Evolutionary conservation across 2,329 filamentous ascomycete species (phyloP).

Genomic region (Exserohilum turcica): DNA sequence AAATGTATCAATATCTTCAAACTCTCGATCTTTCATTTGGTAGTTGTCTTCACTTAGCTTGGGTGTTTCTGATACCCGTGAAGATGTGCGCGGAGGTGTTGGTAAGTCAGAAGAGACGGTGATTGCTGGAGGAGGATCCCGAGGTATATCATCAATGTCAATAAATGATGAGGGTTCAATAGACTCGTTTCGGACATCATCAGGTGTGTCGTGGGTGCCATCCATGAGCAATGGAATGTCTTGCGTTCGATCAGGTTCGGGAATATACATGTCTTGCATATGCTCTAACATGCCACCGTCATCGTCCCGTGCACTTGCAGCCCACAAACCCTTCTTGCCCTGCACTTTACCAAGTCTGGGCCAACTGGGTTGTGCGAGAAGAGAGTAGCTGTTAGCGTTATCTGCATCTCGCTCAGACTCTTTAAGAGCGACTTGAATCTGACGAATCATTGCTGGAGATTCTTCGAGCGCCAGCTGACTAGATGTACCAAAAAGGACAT

Average conservation of each 20-base stretch:
- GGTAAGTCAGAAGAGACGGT: slow-evolving; percentile 32
- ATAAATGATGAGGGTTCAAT: slow-evolving; percentile 12
- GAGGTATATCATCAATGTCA: slow-evolving; percentile 29
- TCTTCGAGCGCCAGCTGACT: slow-evolving; percentile 48
- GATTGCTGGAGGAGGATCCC: slow-evolving; percentile 6
- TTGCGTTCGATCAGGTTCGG: slow-evolving; percentile 39
- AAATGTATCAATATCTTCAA: slow-evolving; percentile 36
- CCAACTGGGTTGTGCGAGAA: slow-evolving; percentile 17
- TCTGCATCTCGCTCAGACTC: slow-evolving; percentile 40
- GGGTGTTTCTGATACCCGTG: neutral
- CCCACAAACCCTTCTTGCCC: slow-evolving; percentile 39
- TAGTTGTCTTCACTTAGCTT: neutral
- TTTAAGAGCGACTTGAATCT: slow-evolving; percentile 43
- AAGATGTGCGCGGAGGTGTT: slow-evolving; percentile 16
- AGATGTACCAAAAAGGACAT: slow-evolving; percentile 49
- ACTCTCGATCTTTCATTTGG: slow-evolving; percentile 7
- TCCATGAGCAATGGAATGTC: slow-evolving; percentile 39
- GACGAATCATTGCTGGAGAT: slow-evolving; percentile 43
- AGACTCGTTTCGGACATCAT: neutral
- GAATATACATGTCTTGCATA: slow-evolving; percentile 32
- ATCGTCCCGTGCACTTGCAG: slow-evolving; percentile 41
- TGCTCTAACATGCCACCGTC: slow-evolving; percentile 38
- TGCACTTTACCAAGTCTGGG: slow-evolving; percentile 23
- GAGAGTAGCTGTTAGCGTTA: neutral
- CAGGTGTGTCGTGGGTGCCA: slow-evolving; percentile 11